These are phyloP conservation scores for Trametes villosa DNA, from an alignment of 768 basidiomycete species.

Conservation along the genomic window DNA sequence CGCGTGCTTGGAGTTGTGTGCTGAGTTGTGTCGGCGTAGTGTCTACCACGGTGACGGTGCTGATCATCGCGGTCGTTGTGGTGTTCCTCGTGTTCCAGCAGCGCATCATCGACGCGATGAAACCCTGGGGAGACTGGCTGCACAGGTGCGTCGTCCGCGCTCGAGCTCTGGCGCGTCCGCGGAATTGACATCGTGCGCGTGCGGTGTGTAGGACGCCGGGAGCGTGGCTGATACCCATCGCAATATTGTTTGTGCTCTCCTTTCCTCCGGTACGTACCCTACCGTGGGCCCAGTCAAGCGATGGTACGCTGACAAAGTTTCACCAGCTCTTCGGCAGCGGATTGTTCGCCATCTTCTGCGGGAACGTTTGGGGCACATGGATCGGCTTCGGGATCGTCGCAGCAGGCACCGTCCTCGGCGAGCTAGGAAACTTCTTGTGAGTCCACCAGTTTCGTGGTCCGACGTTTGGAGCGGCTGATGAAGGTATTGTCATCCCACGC, in stretches of 20 bases:
- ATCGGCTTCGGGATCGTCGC: conserved; percentile 83
- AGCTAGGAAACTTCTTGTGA: conserved; percentile 85
- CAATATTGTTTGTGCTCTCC: neutral
- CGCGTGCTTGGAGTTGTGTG: neutral
- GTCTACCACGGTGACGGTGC: neutral
- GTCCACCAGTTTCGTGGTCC: no score
- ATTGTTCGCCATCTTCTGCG: conserved; percentile 84
- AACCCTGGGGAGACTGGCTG: conserved; percentile 52
- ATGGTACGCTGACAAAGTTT: neutral
- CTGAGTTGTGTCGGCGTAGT: neutral
- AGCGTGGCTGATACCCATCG: neutral
- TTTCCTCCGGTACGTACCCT: neutral
- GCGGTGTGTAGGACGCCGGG: neutral
- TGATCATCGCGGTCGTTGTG: conserved; percentile 37
- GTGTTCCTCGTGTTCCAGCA: conserved; percentile 47
- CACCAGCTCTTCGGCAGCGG: conserved; percentile 85
- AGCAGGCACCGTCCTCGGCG: conserved; percentile 81
- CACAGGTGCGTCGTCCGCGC: neutral
- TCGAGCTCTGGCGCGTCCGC: neutral
- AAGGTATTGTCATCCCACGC: no score
- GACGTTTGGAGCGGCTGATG: no score
- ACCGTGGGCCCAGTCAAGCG: neutral
- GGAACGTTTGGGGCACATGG: conserved; percentile 88
- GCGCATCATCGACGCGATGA: conserved; percentile 67
- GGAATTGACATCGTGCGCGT: neutral